Evolutionary conservation across 495 filamentous ascomycete genomes (phyloP).

Genomic region (Pseudevernia furfuracea): DNA sequence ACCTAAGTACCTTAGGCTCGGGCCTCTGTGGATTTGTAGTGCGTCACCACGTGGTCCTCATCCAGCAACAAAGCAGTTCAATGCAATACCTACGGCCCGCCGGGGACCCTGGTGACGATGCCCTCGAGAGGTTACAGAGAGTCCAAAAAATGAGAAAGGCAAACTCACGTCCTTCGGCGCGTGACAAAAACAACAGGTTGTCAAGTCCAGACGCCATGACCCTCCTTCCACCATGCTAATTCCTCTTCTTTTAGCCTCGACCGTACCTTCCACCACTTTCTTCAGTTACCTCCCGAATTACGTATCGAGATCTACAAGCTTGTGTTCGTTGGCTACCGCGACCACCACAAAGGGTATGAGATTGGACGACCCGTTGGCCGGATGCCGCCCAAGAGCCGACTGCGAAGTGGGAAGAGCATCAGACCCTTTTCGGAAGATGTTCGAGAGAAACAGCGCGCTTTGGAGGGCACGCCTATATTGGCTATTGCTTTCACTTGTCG

Average conservation of each 20-base stretch:
- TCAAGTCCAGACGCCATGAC: not conserved
- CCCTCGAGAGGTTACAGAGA: not conserved
- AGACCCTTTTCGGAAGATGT: not conserved
- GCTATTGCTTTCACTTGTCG: not conserved
- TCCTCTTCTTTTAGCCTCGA: not conserved
- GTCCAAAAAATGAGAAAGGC: not conserved
- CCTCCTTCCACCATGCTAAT: not conserved
- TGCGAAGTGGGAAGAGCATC: not conserved
- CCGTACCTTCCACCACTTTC: not conserved
- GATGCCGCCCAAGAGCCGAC: not conserved
- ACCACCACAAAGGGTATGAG: not conserved
- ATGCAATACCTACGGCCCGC: not conserved
- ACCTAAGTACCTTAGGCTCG: too few species aligned
- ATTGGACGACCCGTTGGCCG: not conserved
- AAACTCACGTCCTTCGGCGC: not conserved
- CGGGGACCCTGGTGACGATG: not conserved
- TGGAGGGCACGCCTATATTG: not conserved
- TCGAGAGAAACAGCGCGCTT: not conserved
- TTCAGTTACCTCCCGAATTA: too few species aligned
- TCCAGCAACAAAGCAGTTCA: not conserved
- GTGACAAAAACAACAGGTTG: not conserved
- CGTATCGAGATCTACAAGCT: not conserved
- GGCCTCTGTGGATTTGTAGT: too few species aligned
- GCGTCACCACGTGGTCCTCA: too few species aligned
- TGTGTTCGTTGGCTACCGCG: not conserved